A percentile compares a stretch with the other conserved stretches of the same genome.
Conservation (phyloP, 163 green algal species). For the Coccomyxa subellipsoidea region DNA sequence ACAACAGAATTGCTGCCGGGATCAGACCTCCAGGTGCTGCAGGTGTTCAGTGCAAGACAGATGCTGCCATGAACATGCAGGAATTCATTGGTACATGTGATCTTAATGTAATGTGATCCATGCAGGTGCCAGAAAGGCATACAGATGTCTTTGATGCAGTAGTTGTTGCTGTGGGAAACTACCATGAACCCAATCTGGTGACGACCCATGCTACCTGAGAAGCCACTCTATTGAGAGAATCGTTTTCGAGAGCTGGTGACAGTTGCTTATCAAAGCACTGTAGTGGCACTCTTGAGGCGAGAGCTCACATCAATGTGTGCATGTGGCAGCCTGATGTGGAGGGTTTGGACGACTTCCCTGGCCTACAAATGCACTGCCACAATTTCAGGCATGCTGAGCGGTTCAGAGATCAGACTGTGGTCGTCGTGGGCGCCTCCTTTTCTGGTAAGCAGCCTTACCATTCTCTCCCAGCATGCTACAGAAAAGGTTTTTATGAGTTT, state of each 20-base stretch:
- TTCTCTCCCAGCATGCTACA: no score
- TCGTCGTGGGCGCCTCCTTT: constrained; percentile 40
- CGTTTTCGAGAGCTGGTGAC: no score
- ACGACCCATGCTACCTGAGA: no score
- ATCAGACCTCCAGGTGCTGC: no score
- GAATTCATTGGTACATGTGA: neutral
- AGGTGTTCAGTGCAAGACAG: no score
- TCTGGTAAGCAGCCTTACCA: no score
- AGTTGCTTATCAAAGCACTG: no score
- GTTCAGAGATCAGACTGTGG: constrained; percentile 29
- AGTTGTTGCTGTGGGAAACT: constrained; percentile 11
- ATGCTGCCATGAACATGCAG: neutral
- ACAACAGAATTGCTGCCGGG: neutral
- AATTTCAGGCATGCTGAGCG: constrained; percentile 27
- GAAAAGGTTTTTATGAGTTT: neutral
- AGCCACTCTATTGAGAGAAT: no score
- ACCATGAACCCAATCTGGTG: constrained; percentile 1
- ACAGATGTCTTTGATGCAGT: constrained; percentile 4
- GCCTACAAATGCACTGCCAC: constrained; percentile 37
- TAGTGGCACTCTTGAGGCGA: no score
- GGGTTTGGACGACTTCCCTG: constrained; percentile 16
- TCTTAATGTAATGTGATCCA: neutral
- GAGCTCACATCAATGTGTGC: no score
- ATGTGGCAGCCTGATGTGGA: neutral
- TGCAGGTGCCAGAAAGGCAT: neutral